A percentile compares a stretch with the other conserved stretches of the same genome.
Conservation (phyloP, 2,329 filamentous ascomycete species). For the Beauveria rudraprayagi region DNA sequence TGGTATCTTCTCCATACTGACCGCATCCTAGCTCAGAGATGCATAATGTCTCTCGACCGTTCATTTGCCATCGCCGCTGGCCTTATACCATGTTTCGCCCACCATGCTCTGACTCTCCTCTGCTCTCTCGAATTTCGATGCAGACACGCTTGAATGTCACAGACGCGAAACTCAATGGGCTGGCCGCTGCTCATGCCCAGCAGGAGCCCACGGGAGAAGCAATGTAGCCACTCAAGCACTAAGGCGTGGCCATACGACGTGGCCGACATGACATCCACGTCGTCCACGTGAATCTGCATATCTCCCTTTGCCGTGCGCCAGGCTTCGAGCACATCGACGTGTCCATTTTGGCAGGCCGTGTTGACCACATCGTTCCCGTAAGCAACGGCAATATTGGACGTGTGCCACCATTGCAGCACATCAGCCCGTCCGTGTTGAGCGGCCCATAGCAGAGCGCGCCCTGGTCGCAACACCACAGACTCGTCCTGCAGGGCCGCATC, state of each 20-base stretch:
- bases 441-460: constrained; percentile 75
- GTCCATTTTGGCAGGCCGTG: constrained; percentile 76
- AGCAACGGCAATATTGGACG: constrained; percentile 67
- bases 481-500: constrained; percentile 55
- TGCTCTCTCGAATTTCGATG: constrained; percentile 77
- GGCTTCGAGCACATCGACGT: constrained; percentile 73
- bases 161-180: constrained; percentile 85
- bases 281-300: constrained; percentile 63
- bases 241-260: constrained; percentile 79
- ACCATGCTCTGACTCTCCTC: constrained; percentile 72
- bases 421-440: constrained; percentile 73
- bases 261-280: constrained; percentile 74
- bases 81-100: constrained; percentile 64
- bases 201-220: constrained; percentile 50
- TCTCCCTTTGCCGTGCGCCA: constrained; percentile 69
- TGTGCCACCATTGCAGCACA: constrained; percentile 82
- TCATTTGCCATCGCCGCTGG: not conserved
- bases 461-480: constrained; percentile 60
- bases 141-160: constrained; percentile 88
- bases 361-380: constrained; percentile 78
- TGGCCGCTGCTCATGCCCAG: constrained; percentile 49
- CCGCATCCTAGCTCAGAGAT: not conserved
- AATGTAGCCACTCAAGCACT: constrained; percentile 90
- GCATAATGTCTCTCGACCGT: not conserved
- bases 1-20: not conserved